Evolutionary conservation across 1,284 basidiomycete species (phyloP).

Genomic region (Apiotrichum gracile): DNA sequence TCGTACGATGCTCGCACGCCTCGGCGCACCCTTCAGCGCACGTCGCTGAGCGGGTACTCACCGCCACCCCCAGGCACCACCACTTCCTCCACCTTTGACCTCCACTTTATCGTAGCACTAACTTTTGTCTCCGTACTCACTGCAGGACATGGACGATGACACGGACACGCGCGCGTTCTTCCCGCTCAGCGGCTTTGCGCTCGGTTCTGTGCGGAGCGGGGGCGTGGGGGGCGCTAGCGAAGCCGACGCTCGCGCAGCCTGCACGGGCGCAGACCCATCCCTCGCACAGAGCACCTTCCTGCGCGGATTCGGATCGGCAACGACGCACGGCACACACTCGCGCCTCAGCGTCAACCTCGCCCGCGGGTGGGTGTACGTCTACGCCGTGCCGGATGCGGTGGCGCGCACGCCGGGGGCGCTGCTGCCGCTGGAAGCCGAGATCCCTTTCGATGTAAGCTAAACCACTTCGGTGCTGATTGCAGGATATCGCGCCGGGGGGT

Average conservation of each 20-base stretch:
- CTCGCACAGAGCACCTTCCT: not conserved
- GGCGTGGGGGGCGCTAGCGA: not conserved
- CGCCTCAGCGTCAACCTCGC: constrained; percentile 15
- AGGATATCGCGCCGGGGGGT: constrained; percentile 16
- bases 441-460: constrained; percentile 15
- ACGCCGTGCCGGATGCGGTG: not conserved
- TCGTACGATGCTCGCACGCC: too few relatives aligned
- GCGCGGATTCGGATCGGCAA: not conserved
- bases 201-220: constrained; percentile 2
- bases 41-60: too few relatives aligned
- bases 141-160: constrained; percentile 1
- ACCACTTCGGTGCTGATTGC: not conserved
- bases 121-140: not conserved
- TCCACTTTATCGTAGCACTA: too few relatives aligned
- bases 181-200: not conserved
- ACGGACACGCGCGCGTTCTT: constrained; percentile 2
- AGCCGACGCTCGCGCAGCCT: not conserved
- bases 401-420: constrained; percentile 7
- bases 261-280: not conserved
- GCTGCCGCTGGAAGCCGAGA: constrained; percentile 15
- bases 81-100: too few relatives aligned
- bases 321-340: not conserved
- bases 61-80: too few relatives aligned
- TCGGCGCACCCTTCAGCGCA: too few relatives aligned
- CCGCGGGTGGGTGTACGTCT: constrained; percentile 13